Percentiles rank a stretch among this genome's conserved stretches.
Evolutionary conservation across 352 stramenopile species (phyloP).

Genomic region (Aphanomyces astaci): DNA sequence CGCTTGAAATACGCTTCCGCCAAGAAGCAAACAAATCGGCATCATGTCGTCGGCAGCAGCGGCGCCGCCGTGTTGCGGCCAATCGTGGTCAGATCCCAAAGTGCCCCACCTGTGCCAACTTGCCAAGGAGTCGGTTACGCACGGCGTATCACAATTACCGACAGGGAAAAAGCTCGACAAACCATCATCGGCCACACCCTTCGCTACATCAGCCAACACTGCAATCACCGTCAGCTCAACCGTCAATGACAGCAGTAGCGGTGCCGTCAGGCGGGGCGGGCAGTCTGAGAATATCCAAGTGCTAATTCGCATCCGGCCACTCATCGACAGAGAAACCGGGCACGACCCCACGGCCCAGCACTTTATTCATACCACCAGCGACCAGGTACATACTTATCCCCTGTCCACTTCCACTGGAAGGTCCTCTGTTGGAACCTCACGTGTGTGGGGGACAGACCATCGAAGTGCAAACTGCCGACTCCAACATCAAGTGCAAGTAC

Average conservation of each 20-base stretch:
- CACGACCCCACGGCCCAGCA: constrained; percentile 19
- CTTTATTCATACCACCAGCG: constrained; percentile 40
- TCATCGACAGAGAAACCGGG: constrained; percentile 59
- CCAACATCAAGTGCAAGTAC: constrained; percentile 70
- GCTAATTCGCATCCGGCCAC: constrained; percentile 69
- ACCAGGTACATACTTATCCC: constrained; percentile 41
- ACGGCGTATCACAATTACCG: background rate
- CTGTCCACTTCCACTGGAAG: no score
- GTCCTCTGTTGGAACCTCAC: no score
- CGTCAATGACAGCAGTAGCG: background rate
- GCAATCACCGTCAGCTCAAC: background rate
- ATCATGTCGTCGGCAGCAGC: no score
- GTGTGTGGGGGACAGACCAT: no score
- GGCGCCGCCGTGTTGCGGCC: constrained; percentile 36
- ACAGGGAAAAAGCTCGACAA: background rate
- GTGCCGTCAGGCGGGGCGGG: background rate
- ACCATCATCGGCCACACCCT: no score
- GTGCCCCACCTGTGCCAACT: constrained; percentile 65
- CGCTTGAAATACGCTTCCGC: background rate
- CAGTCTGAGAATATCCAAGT: constrained; percentile 70
- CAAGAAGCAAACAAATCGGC: no score
- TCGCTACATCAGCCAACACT: no score
- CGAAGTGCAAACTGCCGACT: constrained; percentile 58
- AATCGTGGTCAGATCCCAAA: constrained; percentile 49
- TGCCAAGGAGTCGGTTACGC: constrained; percentile 11